Conservation (phyloP, 768 basidiomycete genomes). For the Pluteus cervinus region DNA sequence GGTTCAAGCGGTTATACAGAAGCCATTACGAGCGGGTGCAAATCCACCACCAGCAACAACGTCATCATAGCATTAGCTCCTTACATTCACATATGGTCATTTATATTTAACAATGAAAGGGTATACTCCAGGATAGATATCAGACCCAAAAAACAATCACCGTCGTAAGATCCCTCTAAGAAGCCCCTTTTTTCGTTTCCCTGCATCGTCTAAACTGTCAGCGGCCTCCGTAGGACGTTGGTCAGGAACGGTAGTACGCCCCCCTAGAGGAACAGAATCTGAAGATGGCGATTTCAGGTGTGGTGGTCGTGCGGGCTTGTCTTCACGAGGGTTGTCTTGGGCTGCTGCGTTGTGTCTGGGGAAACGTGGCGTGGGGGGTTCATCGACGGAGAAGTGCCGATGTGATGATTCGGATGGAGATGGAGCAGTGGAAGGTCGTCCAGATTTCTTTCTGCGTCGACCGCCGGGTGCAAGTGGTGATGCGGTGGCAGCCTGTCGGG, state of each 20-base stretch:
- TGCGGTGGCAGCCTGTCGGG: constrained; percentile 8
- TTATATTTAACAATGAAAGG: neutral
- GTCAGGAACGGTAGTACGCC: constrained; percentile 11
- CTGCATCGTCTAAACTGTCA: constrained; percentile 32
- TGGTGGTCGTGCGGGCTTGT: constrained; percentile 12
- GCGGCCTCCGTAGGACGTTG: constrained; percentile 14
- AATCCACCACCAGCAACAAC: constrained; percentile 14
- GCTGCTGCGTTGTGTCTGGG: constrained; percentile 8
- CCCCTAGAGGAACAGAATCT: constrained; percentile 42
- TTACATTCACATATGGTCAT: constrained; percentile 2
- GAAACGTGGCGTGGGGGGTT: constrained; percentile 12
- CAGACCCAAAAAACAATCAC: constrained; percentile 13
- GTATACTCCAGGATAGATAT: constrained; percentile 1
- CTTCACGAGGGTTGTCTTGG: constrained; percentile 12
- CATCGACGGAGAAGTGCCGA: constrained; percentile 18
- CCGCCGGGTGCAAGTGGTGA: constrained; percentile 6
- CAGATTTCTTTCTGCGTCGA: constrained; percentile 12
- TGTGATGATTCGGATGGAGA: constrained; percentile 25
- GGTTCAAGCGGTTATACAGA: constrained; percentile 53
- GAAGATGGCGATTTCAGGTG: constrained; percentile 50
- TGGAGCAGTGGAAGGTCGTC: constrained; percentile 46
- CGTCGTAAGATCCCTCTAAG: constrained; percentile 38
- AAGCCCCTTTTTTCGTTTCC: constrained; percentile 34
- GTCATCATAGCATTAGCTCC: constrained; percentile 15
- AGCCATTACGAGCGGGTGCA: constrained; percentile 31